These are phyloP conservation scores for Zasmidium citrigriseum DNA, from an alignment of 2,329 filamentous ascomycete genomes.

Conservation along the genomic window DNA sequence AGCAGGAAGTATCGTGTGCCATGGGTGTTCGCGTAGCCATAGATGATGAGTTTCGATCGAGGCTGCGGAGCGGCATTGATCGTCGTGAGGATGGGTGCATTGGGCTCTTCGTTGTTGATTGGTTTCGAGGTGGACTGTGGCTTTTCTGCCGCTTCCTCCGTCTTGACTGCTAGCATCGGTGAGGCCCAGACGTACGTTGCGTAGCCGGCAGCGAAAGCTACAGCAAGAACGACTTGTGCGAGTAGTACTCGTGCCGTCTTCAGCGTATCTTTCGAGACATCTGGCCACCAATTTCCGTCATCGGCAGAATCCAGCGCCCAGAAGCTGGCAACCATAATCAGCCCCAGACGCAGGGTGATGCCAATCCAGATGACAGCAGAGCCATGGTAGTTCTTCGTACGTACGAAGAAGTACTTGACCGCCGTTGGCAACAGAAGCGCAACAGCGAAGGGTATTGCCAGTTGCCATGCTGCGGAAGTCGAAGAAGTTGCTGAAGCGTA, in stretches of 20 bases:
- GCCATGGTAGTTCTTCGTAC: slow-evolving; percentile 85
- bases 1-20: slow-evolving; percentile 87
- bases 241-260: slow-evolving; percentile 75
- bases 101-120: slow-evolving; percentile 33
- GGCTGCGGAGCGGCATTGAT: slow-evolving; percentile 33
- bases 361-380: slow-evolving; percentile 83
- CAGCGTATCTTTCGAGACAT: slow-evolving; percentile 59
- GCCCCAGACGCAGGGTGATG: slow-evolving; percentile 71
- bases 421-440: slow-evolving; percentile 71
- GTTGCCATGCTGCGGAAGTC: slow-evolving; percentile 88
- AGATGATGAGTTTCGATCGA: slow-evolving; percentile 57
- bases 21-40: slow-evolving; percentile 91
- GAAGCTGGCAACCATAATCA: slow-evolving; percentile 76
- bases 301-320: slow-evolving; percentile 90
- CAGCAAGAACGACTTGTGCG: slow-evolving; percentile 76
- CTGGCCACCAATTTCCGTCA: slow-evolving; percentile 76
- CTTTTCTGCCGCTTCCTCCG: slow-evolving; percentile 31
- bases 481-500: slow-evolving; percentile 91
- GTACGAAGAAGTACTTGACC: slow-evolving; percentile 75
- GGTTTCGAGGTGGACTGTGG: slow-evolving; percentile 27
- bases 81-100: slow-evolving; percentile 40
- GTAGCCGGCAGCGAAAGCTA: slow-evolving; percentile 80
- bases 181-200: slow-evolving; percentile 84
- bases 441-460: slow-evolving; percentile 75
- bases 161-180: slow-evolving; percentile 75